Evolutionary conservation across 371 early-diverging fungal genomes (phyloP).

Genomic region (Enteropsectra breve): DNA sequence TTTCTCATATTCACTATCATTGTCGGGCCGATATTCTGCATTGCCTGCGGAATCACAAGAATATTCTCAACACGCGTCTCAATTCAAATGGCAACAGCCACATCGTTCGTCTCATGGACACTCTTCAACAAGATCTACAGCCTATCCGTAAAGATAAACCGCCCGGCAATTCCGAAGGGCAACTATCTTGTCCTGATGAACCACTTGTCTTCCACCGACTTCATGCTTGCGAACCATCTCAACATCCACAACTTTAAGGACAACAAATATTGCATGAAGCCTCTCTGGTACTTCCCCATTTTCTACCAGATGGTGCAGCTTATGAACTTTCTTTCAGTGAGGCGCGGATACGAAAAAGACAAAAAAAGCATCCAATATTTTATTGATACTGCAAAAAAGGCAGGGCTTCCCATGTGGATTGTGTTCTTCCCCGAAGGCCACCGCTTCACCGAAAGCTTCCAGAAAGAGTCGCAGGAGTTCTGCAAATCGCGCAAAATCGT

Average conservation of each 20-base stretch:
- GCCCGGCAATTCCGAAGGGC: neutral
- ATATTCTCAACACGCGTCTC: neutral
- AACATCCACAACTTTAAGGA: slow-evolving; percentile 19
- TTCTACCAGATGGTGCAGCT: slow-evolving; percentile 49
- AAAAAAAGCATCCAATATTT: slow-evolving; percentile 44
- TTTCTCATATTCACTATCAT: neutral
- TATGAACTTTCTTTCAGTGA: slow-evolving; percentile 45
- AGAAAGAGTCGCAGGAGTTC: slow-evolving; percentile 63
- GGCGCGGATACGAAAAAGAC: slow-evolving; percentile 53
- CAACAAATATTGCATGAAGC: slow-evolving; percentile 52
- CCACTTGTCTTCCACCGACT: slow-evolving; percentile 57
- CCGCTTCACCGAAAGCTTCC: slow-evolving; percentile 34
- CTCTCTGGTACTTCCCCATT: slow-evolving; percentile 43
- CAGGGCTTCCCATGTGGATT: slow-evolving; percentile 35
- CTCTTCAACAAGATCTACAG: slow-evolving; percentile 1
- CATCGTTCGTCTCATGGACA: neutral
- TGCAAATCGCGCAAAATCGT: slow-evolving; percentile 62
- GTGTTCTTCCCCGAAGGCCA: slow-evolving; percentile 60
- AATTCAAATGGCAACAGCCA: slow-evolving; percentile 5
- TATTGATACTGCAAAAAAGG: slow-evolving; percentile 8
- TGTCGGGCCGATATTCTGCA: neutral
- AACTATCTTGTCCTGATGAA: slow-evolving; percentile 53
- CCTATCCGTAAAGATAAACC: neutral
- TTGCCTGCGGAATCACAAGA: neutral
- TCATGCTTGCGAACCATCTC: slow-evolving; percentile 37